phyloP scores from a whole-genome alignment of 1,139 yeast genomes.

The Pichia sp. region DNA sequence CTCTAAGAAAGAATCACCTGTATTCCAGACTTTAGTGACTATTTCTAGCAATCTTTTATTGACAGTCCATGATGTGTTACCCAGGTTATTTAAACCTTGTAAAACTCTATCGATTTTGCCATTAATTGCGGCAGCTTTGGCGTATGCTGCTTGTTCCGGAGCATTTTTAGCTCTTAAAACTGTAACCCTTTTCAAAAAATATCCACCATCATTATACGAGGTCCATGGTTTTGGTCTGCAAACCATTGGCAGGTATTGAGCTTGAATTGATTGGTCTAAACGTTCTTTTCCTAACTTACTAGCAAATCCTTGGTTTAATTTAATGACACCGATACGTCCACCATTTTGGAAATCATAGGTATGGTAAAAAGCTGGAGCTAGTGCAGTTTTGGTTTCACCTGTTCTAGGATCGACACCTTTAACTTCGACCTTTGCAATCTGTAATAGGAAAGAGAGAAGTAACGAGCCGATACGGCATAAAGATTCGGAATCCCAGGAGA shows the following conservation, averaged over 20 bases:
- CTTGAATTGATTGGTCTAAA: conserved; percentile 66
- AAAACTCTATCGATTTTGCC: conserved; percentile 63
- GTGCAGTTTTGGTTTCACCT: conserved; percentile 57
- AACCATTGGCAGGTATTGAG: conserved; percentile 91
- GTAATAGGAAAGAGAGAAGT: conserved; percentile 66
- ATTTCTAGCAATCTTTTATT: conserved; percentile 66
- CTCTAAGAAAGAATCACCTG: conserved; percentile 72
- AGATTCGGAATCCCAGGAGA: conserved; percentile 58
- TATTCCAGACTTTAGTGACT: conserved; percentile 79
- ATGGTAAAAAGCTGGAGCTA: conserved; percentile 89
- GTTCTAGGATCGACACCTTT: conserved; percentile 75
- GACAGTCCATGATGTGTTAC: conserved; percentile 89
- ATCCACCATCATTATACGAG: conserved; percentile 78
- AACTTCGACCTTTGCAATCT: conserved; percentile 78
- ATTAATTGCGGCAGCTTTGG: conserved; percentile 75
- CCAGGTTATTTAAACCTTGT: conserved; percentile 82
- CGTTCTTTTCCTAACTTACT: conserved; percentile 65
- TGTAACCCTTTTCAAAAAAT: conserved; percentile 55
- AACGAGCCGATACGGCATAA: conserved; percentile 82
- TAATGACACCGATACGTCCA: conserved; percentile 74
- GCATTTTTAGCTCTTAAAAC: conserved; percentile 78
- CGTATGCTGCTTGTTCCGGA: conserved; percentile 85
- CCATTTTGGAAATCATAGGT: conserved; percentile 79
- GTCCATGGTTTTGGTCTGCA: conserved; percentile 88
- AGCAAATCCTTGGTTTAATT: conserved; percentile 66